Base-by-base conservation (phyloP, 345 rosid species). In the Eucalyptus melliodora region DNA sequence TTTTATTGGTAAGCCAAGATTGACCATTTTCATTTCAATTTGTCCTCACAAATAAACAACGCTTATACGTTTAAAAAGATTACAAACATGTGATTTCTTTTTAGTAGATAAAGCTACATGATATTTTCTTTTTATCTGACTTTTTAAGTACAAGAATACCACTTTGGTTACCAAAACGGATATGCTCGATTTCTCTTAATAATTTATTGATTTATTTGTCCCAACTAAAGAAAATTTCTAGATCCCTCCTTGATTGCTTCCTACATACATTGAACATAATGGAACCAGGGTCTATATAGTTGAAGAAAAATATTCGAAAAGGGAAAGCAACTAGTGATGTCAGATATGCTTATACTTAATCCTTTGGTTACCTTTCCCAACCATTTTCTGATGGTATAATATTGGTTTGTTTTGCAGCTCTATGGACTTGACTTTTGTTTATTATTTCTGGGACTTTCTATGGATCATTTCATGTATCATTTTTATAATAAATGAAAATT, bases 41-140 rank as follows among this genome's bases (percentile, higher is more conserved):
- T 13, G 0, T 17, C 31, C 82, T 34, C 44, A 5, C 82, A 9
- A 34, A 8, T 31, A 72, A 72, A 9, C 44, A 69, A 69, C 81
- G 6, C 44, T 69, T 5, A 0, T 2, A 72, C 9, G 1, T 37
- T 1, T 19, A 10, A 19, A 37, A 72, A 37, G 40, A 72, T 21
- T 9, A 19, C 40, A 37, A 8, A 10, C 45, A 19, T 5, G 45
- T 37, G 8, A 42, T 37, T 40, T 19, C 26, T 47, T 72, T 34
- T 40, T 6, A 11, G 40, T 37, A 21, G 37, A 72, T 19, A 72
- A 37, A 10, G 82, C 23, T 9, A 34, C 81, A 5, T 69, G 24
- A 34, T 19, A 17, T 17, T 17, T 31, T 69, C 6, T 37, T 16
- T 69, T 69, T 31, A 67, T 67, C 81, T 4, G 23, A 69, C 81